phyloP scores from a whole-genome alignment of 192 early-diverging fungal species.

The Oehlia diaphana region DNA sequence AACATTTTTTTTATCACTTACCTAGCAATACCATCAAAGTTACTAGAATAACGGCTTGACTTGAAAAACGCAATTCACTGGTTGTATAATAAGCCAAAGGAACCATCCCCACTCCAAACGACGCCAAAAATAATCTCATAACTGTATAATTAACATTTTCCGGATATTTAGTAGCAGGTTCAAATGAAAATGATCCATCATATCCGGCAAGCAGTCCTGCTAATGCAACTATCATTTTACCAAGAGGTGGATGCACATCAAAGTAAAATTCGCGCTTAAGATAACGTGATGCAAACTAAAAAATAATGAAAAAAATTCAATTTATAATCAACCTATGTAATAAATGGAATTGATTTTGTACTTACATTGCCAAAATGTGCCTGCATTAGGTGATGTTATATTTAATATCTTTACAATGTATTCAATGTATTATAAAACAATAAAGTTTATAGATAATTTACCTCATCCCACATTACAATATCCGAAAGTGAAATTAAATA shows the following conservation, averaged over 20 bases:
- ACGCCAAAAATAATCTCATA: slow-evolving; percentile 88
- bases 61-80: slow-evolving; percentile 67
- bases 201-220: slow-evolving; percentile 82
- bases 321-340: background rate
- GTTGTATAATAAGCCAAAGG: slow-evolving; percentile 91
- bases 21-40: slow-evolving; percentile 80
- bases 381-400: slow-evolving; percentile 16
- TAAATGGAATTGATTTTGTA: background rate
- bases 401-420: background rate
- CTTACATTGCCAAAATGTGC: slow-evolving; percentile 61
- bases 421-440: slow-evolving; percentile 1
- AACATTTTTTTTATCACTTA: slow-evolving; percentile 44
- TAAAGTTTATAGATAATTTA: slow-evolving; percentile 32
- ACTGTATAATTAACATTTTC: slow-evolving; percentile 76
- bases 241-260: slow-evolving; percentile 97
- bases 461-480: slow-evolving; percentile 78
- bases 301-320: slow-evolving; percentile 1
- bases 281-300: slow-evolving; percentile 91
- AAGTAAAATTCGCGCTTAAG: slow-evolving; percentile 93
- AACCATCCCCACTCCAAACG: slow-evolving; percentile 85
- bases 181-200: slow-evolving; percentile 85
- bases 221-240: slow-evolving; percentile 93
- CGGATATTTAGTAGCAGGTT: slow-evolving; percentile 79
- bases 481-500: slow-evolving; percentile 59
- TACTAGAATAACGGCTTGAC: slow-evolving; percentile 68